Conservation (phyloP, 805 yeast genomes). For the Spathaspora gorwiae region DNA sequence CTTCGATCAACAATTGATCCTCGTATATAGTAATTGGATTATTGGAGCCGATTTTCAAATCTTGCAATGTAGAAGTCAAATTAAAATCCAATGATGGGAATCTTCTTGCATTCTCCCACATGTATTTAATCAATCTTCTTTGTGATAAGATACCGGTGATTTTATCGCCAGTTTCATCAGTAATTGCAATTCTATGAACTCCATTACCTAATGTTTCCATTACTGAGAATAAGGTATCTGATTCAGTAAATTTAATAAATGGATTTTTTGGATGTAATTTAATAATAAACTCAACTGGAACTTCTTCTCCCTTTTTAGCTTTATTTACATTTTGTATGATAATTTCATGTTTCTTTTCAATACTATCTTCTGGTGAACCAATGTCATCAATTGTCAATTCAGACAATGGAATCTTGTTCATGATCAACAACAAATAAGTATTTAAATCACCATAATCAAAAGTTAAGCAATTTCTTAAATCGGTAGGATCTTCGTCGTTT, state of each 20-base stretch:
- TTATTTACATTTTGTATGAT: slow-evolving; percentile 42
- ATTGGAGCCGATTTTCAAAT: slow-evolving; percentile 68
- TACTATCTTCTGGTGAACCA: slow-evolving; percentile 21
- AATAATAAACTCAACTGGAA: slow-evolving; percentile 86
- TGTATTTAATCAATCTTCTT: slow-evolving; percentile 74
- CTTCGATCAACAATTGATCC: slow-evolving; percentile 83
- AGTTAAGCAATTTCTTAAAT: slow-evolving; percentile 63
- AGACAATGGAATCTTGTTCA: slow-evolving; percentile 56
- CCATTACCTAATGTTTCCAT: slow-evolving; percentile 91
- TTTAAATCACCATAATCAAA: slow-evolving; percentile 92
- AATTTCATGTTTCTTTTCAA: slow-evolving; percentile 31
- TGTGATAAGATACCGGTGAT: slow-evolving; percentile 87
- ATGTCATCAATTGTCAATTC: slow-evolving; percentile 30
- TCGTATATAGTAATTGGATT: slow-evolving; percentile 78
- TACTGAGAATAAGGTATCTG: slow-evolving; percentile 64
- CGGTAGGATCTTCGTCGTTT: slow-evolving; percentile 43
- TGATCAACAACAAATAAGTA: slow-evolving; percentile 75
- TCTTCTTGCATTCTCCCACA: slow-evolving; percentile 90
- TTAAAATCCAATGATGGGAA: slow-evolving; percentile 78
- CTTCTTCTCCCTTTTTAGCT: slow-evolving; percentile 85
- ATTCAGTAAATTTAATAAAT: slow-evolving; percentile 69
- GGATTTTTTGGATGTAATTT: slow-evolving; percentile 85
- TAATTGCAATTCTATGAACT: slow-evolving; percentile 87
- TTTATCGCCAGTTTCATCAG: slow-evolving; percentile 46
- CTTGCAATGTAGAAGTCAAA: slow-evolving; percentile 62